These are phyloP conservation scores for Peronospora farinosa DNA, from an alignment of 352 stramenopile genomes.

Conservation along the genomic window DNA sequence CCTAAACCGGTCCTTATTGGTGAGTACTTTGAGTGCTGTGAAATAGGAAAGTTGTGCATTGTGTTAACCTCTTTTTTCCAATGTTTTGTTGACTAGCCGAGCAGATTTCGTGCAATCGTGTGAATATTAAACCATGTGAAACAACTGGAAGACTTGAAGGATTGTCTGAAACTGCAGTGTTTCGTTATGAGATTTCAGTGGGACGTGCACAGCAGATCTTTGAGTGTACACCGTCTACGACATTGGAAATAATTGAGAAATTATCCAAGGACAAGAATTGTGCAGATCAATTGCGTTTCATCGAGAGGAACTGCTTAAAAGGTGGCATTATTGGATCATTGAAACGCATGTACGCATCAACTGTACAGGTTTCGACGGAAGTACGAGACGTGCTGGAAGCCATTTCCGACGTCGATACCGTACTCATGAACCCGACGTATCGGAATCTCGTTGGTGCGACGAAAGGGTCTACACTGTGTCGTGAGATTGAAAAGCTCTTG, in stretches of 20 bases:
- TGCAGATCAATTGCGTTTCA: slow-evolving; percentile 48
- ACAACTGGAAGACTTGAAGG: slow-evolving; percentile 10
- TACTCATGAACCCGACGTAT: slow-evolving; percentile 55
- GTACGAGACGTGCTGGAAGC: slow-evolving; percentile 64
- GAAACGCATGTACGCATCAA: slow-evolving; percentile 58
- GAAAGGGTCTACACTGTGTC: slow-evolving; percentile 43
- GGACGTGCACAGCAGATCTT: slow-evolving; percentile 51
- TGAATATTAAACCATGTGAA: slow-evolving; percentile 45
- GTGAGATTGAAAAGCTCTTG: slow-evolving; percentile 54
- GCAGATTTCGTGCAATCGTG: slow-evolving; percentile 51
- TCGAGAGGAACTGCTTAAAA: slow-evolving; percentile 65
- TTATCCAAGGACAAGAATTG: slow-evolving; percentile 44
- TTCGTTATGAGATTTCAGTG: slow-evolving; percentile 67
- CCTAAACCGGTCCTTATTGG: slow-evolving; percentile 64
- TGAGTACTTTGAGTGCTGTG: slow-evolving; percentile 15
- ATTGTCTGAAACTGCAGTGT: slow-evolving; percentile 18
- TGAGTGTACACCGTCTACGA: slow-evolving; percentile 52
- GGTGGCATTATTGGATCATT: slow-evolving; percentile 51
- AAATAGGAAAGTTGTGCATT: no score
- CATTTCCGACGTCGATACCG: slow-evolving; percentile 64
- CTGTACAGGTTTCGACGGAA: slow-evolving; percentile 53
- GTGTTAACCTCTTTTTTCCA: background rate
- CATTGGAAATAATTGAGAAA: slow-evolving; percentile 53
- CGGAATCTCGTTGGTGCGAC: slow-evolving; percentile 50
- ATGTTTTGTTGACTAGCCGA: slow-evolving; percentile 33